phyloP scores from a whole-genome alignment of 2,329 filamentous ascomycete species.

The Teratosphaeria destructans region DNA sequence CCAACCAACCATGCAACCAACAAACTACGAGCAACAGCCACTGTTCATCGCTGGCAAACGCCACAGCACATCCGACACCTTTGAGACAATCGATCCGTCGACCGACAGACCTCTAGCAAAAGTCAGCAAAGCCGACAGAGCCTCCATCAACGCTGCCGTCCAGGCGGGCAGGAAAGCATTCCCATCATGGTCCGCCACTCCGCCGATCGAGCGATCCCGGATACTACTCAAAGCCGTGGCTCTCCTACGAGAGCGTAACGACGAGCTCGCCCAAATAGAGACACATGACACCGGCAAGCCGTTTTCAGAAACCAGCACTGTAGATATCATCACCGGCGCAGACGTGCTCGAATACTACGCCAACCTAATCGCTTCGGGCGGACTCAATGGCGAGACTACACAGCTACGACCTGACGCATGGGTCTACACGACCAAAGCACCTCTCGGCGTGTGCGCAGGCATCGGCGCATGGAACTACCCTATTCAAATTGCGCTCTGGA shows the following conservation, averaged over 20 bases:
- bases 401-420: constrained; percentile 65
- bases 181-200: constrained; percentile 62
- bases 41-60: constrained; percentile 66
- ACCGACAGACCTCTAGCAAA: constrained; percentile 58
- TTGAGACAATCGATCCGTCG: constrained; percentile 65
- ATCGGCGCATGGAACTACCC: constrained; percentile 92
- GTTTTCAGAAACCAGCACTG: constrained; percentile 71
- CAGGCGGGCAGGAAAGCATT: constrained; percentile 63
- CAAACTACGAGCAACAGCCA: constrained; percentile 20
- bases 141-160: constrained; percentile 63
- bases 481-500: constrained; percentile 84
- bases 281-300: constrained; percentile 81
- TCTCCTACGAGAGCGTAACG: constrained; percentile 64
- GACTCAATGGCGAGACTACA: constrained; percentile 70
- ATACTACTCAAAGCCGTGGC: constrained; percentile 68
- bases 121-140: constrained; percentile 45
- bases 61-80: constrained; percentile 51
- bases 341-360: constrained; percentile 84
- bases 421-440: constrained; percentile 73
- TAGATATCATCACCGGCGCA: constrained; percentile 73
- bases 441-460: constrained; percentile 72
- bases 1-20: constrained; percentile 3
- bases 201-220: constrained; percentile 62
- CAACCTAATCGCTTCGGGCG: constrained; percentile 64
- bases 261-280: constrained; percentile 67